phyloP scores from a whole-genome alignment of 2,329 filamentous ascomycete species.

The Sclerotinia borealis region DNA sequence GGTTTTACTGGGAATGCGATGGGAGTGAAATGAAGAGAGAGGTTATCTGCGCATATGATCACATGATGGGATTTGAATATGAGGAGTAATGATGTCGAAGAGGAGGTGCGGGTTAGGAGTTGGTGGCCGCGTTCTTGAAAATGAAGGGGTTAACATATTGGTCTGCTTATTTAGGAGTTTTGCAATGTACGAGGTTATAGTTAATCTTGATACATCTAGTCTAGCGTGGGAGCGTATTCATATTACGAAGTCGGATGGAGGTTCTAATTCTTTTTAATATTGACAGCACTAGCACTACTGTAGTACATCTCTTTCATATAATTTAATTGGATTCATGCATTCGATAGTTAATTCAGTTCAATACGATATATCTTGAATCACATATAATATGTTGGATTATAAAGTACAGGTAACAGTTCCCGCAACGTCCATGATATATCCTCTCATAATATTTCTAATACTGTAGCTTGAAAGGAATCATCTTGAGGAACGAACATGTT shows the following conservation, averaged over 20 bases:
- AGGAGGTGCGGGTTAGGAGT: fast-evolving
- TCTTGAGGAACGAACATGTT: too few species aligned
- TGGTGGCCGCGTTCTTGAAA: too few species aligned
- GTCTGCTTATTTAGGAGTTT: background rate
- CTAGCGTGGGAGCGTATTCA: background rate
- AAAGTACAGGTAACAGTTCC: too few species aligned
- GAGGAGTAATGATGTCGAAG: background rate
- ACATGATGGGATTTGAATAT: background rate
- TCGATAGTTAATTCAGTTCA: background rate
- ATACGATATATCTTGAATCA: too few species aligned
- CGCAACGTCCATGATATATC: too few species aligned
- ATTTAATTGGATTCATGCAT: background rate
- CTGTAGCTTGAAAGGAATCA: too few species aligned
- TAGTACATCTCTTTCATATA: too few species aligned
- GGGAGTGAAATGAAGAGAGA: background rate
- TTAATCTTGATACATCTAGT: background rate
- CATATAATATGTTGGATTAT: too few species aligned
- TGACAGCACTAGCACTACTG: too few species aligned
- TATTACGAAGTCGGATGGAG: background rate
- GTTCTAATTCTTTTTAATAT: background rate
- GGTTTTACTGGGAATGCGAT: background rate
- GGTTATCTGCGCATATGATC: background rate
- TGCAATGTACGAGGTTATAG: background rate
- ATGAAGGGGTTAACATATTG: background rate
- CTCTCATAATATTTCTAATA: too few species aligned